Percentiles rank a stretch among this genome's conserved stretches.
These are phyloP conservation scores for Halenospora varia DNA, from an alignment of 495 filamentous ascomycete species.

Conservation along the genomic window DNA sequence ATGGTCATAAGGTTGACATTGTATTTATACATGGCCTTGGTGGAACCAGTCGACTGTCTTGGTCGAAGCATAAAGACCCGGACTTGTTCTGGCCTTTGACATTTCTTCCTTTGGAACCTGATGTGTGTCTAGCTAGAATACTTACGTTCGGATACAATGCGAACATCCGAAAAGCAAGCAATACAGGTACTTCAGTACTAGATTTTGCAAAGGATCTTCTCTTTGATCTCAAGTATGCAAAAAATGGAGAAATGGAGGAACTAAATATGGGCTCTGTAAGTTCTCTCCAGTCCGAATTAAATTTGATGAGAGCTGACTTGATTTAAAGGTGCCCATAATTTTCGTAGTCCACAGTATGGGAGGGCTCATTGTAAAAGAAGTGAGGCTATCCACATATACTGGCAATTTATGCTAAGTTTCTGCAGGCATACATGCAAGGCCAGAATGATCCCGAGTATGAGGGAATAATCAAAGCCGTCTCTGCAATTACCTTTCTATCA, in stretches of 20 bases:
- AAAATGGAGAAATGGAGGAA: not conserved
- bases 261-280: not conserved
- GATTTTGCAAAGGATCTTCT: slow-evolving; percentile 4
- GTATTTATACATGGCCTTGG: not conserved
- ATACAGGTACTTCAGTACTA: not conserved
- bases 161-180: slow-evolving; percentile 1
- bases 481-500: slow-evolving; percentile 23
- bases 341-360: not conserved
- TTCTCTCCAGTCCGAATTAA: not conserved
- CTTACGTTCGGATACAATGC: slow-evolving; percentile 28
- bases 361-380: not conserved
- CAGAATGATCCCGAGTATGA: not conserved
- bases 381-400: not conserved
- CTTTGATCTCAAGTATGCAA: not conserved
- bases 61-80: not conserved
- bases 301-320: not conserved
- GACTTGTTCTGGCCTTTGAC: not conserved
- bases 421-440: not conserved
- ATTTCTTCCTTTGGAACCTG: not conserved
- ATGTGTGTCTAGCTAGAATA: slow-evolving; percentile 22
- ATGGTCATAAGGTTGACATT: not conserved
- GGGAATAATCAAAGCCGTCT: not conserved
- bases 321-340: not conserved
- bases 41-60: not conserved
- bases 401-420: not conserved